Conservation (phyloP, 2,329 filamentous ascomycete genomes). For the Fusarium beomiforme region DNA sequence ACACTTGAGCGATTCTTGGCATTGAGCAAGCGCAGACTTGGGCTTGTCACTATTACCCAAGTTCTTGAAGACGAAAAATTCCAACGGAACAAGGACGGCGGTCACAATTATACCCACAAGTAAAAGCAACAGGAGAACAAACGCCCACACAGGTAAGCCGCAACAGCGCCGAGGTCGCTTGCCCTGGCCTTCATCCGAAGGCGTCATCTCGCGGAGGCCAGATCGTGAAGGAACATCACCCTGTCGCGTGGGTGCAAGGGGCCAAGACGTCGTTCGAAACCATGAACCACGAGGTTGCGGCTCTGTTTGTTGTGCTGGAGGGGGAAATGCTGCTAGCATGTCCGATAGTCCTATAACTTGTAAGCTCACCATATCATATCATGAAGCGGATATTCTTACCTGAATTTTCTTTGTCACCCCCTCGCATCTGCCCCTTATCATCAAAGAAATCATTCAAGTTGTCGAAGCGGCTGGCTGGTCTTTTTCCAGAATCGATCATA, state of each 20-base stretch:
- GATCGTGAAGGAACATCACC: conserved; percentile 35
- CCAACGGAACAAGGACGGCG: conserved; percentile 81
- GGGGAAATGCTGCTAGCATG: conserved; percentile 73
- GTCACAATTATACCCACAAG: conserved; percentile 79
- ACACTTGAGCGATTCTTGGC: conserved; percentile 72
- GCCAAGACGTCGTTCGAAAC: conserved; percentile 60
- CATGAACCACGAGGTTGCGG: conserved; percentile 59
- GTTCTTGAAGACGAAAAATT: conserved; percentile 70
- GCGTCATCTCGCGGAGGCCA: conserved; percentile 27
- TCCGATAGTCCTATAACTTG: conserved; percentile 67
- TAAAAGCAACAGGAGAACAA: conserved; percentile 72
- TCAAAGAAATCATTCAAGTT: conserved; percentile 62
- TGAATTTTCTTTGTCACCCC: conserved; percentile 53
- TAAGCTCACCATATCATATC: conserved; percentile 53
- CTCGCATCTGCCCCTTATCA: conserved; percentile 52
- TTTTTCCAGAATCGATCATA: conserved; percentile 84
- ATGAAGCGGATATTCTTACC: conserved; percentile 45
- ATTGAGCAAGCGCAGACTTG: conserved; percentile 58
- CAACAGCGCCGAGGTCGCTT: conserved; percentile 74
- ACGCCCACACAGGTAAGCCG: conserved; percentile 83
- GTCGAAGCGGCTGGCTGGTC: conserved; percentile 68
- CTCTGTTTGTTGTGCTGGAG: conserved; percentile 62
- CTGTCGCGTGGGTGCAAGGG: conserved; percentile 50
- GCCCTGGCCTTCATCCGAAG: conserved; percentile 40
- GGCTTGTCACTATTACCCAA: conserved; percentile 49